Conservation (phyloP, 2,329 filamentous ascomycete species). For the Fusarium verticillioides region DNA sequence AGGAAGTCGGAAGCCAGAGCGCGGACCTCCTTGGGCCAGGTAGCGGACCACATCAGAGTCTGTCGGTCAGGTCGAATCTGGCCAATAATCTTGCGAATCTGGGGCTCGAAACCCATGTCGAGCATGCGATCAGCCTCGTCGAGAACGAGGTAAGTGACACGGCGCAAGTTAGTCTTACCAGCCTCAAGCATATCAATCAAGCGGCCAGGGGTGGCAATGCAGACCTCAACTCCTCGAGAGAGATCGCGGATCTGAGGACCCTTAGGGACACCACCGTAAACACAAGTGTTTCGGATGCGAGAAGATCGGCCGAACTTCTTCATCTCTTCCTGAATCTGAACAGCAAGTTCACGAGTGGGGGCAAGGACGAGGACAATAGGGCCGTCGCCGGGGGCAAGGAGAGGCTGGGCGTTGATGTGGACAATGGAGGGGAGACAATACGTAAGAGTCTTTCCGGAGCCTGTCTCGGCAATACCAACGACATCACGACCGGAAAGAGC, state of each 20-base stretch:
- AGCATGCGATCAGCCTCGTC: slow-evolving; percentile 99
- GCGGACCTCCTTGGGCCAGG: slow-evolving; percentile 98
- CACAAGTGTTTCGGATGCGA: slow-evolving; percentile 97
- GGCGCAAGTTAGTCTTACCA: slow-evolving; percentile 96
- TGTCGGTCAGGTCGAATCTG: slow-evolving; percentile 99
- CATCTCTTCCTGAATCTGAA: slow-evolving; percentile 98
- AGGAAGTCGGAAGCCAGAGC: slow-evolving; percentile 91
- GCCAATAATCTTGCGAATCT: slow-evolving; percentile 97
- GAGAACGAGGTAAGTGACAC: slow-evolving; percentile 97
- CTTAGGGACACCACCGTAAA: slow-evolving; percentile 99
- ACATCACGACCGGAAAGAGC: slow-evolving; percentile 97
- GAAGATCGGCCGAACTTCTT: slow-evolving; percentile 99
- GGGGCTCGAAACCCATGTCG: slow-evolving; percentile 99
- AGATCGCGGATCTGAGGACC: slow-evolving; percentile 97
- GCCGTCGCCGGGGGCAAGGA: slow-evolving; percentile 92
- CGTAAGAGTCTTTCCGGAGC: slow-evolving; percentile 98
- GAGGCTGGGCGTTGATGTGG: slow-evolving; percentile 98
- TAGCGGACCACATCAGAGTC: slow-evolving; percentile 99
- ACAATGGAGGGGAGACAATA: slow-evolving; percentile 99
- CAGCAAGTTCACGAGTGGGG: slow-evolving; percentile 95
- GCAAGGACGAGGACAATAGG: slow-evolving; percentile 97
- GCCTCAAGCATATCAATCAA: slow-evolving; percentile 98
- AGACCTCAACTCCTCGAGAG: slow-evolving; percentile 94
- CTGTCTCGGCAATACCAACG: slow-evolving; percentile 98
- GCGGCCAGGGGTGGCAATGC: slow-evolving; percentile 97